Evolutionary conservation across 306 rosid species (phyloP).

Genomic region (Adenanthera pavonina): DNA sequence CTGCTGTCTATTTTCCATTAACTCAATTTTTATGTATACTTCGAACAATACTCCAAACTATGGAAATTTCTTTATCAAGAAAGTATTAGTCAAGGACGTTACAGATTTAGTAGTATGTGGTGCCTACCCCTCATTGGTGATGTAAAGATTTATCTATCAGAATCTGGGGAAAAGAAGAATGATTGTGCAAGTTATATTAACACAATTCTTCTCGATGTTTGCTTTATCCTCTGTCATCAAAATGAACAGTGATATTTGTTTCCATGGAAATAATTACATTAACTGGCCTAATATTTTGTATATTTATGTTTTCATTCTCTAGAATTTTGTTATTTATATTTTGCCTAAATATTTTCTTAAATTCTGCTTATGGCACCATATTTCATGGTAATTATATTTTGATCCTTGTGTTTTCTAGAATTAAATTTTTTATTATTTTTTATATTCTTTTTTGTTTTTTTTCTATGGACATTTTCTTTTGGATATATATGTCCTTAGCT

Average conservation of each 20-base stretch:
- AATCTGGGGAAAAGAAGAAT: neutral
- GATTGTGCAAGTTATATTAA: neutral
- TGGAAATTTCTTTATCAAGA: neutral
- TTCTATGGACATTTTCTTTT: no score
- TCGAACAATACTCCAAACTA: neutral
- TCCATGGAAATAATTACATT: no score
- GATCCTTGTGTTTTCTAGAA: no score
- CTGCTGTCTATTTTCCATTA: slow-evolving; percentile 31
- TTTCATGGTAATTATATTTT: no score
- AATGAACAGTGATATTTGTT: slow-evolving; percentile 1
- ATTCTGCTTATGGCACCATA: no score
- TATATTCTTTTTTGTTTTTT: no score
- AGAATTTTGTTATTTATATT: no score
- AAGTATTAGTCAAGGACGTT: neutral
- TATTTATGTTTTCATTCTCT: no score
- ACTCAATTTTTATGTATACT: neutral
- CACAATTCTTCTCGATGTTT: neutral
- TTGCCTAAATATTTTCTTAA: no score
- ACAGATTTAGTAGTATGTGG: neutral
- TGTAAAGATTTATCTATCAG: neutral
- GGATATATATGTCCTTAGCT: no score
- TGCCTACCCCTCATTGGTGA: neutral
- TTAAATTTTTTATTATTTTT: no score
- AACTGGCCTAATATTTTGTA: no score
- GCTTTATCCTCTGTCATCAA: neutral